These are phyloP conservation scores for Mycena capillaripes DNA, from an alignment of 768 basidiomycete genomes.

Conservation along the genomic window DNA sequence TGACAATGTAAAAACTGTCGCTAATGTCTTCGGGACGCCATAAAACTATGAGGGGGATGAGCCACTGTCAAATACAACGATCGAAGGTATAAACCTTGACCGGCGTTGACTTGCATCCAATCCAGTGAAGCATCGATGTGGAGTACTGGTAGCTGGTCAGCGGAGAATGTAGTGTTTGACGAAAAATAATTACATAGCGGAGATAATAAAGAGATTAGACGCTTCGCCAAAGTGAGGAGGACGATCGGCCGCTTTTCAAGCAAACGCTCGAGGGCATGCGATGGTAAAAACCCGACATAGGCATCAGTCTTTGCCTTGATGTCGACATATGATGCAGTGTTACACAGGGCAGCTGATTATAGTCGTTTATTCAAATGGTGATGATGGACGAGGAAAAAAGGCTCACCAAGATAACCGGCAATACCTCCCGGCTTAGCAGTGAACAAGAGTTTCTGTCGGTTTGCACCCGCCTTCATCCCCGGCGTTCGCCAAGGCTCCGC, in stretches of 20 bases:
- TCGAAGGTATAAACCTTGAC: slow-evolving; percentile 62
- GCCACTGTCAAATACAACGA: background rate
- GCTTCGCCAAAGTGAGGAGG: slow-evolving; percentile 93
- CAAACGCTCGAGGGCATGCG: slow-evolving; percentile 88
- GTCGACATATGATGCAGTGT: slow-evolving; percentile 95
- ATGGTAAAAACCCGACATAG: slow-evolving; percentile 96
- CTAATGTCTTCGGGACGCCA: slow-evolving; percentile 93
- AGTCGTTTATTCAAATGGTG: slow-evolving; percentile 18
- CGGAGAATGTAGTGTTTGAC: background rate
- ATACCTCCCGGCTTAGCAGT: slow-evolving; percentile 98
- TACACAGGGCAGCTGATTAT: slow-evolving; percentile 84
- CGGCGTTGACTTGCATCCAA: slow-evolving; percentile 98
- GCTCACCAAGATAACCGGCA: slow-evolving; percentile 91
- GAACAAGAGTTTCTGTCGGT: slow-evolving; percentile 81
- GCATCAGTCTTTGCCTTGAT: slow-evolving; percentile 97
- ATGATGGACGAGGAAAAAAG: background rate
- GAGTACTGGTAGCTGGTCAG: slow-evolving; percentile 67
- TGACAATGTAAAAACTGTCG: slow-evolving; percentile 98
- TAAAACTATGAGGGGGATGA: slow-evolving; percentile 62
- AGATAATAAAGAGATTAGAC: slow-evolving; percentile 94
- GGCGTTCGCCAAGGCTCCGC: slow-evolving; percentile 55
- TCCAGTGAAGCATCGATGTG: slow-evolving; percentile 98
- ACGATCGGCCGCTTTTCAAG: slow-evolving; percentile 97
- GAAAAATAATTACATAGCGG: slow-evolving; percentile 76
- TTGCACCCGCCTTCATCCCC: slow-evolving; percentile 49